Evolutionary conservation across 2,329 filamentous ascomycete species (phyloP), one percentile per base, ranked within the genome.

Genomic region (Ophiostoma tasmaniense): DNA sequence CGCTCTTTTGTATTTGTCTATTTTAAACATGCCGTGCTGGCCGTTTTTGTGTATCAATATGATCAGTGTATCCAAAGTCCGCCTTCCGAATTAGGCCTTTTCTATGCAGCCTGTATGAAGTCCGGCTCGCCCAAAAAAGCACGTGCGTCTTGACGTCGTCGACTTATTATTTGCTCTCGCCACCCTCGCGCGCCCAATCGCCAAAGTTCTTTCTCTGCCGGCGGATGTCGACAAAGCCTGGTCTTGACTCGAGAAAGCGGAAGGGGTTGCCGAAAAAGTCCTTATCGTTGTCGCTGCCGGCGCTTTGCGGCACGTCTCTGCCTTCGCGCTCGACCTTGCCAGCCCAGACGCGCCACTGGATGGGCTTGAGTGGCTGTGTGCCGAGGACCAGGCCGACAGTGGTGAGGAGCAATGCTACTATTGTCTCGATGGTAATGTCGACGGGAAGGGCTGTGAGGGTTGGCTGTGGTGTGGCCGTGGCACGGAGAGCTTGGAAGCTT

Each of bases 191-290:
- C 42, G 88, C 85, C 92, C 91, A 96, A 71, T 89, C 84, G 20
- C 87, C 84, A 81, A 96, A 97, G 70, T 93, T 90, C 76, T 84
- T 88, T 76, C 90, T 85, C 80, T 93, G 84, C 77, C 88, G 90
- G 78, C 92, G 88, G 72, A 98, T 91, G 80, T 99, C 92, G 80
- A 92, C 85, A 75, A 98, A 99, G 1, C 92, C 89, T 64, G 89
- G 87, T 73, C 95, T 83, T 70, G 91, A 89, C 79, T 98, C 94
- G 71, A 97, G 78, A 64, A 86, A 83, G 66, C 82, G 83, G 78
- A 93, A 98, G 6, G 93, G 92, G 76, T 96, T 97, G 20, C 90
- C 90, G 14, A 85, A 80, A 72, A 84, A 90, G 71, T 89, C 87
- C 77, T 86, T 89, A 75, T 92, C 88, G 45, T 90, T 33, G 33